phyloP scores from a whole-genome alignment of 2,329 filamentous ascomycete species.

The Trichoderma breve region DNA sequence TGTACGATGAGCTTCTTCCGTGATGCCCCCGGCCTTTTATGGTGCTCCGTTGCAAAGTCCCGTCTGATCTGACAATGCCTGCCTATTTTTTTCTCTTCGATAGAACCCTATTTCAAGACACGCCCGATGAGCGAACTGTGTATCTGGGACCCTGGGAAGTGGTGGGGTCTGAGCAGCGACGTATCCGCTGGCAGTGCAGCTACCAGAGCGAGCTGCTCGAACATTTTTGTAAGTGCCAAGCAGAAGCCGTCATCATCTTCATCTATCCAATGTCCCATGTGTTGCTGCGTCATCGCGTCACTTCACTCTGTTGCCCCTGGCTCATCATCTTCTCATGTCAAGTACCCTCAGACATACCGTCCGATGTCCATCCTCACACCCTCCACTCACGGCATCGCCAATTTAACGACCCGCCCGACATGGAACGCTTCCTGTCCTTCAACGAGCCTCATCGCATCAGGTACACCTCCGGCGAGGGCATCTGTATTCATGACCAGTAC shows the following conservation, averaged over 20 bases:
- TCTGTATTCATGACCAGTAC: conserved; percentile 48
- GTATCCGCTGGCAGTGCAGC: conserved; percentile 53
- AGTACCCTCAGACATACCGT: conserved; percentile 45
- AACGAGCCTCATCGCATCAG: conserved; percentile 47
- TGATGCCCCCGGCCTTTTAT: not conserved
- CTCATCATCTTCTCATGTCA: conserved; percentile 25
- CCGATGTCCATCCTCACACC: conserved; percentile 48
- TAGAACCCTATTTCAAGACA: conserved; percentile 52
- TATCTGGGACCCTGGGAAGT: conserved; percentile 56
- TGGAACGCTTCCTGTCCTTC: conserved; percentile 50
- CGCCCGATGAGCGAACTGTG: conserved; percentile 47
- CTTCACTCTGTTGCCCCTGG: not conserved
- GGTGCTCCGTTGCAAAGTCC: not conserved
- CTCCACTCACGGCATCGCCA: conserved; percentile 51
- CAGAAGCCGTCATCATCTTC: not conserved
- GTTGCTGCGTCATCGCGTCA: not conserved
- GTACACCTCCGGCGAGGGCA: conserved; percentile 47
- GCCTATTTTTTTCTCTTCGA: conserved; percentile 19
- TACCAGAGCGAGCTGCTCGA: conserved; percentile 52
- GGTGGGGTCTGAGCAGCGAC: conserved; percentile 46
- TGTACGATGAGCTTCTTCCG: conserved; percentile 36
- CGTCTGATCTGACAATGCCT: conserved; percentile 24
- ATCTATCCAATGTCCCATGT: not conserved
- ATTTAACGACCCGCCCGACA: conserved; percentile 49
- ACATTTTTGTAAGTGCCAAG: conserved; percentile 44